Conservation (phyloP, 2,329 filamentous ascomycete species). For the Diplodia intermedia region DNA sequence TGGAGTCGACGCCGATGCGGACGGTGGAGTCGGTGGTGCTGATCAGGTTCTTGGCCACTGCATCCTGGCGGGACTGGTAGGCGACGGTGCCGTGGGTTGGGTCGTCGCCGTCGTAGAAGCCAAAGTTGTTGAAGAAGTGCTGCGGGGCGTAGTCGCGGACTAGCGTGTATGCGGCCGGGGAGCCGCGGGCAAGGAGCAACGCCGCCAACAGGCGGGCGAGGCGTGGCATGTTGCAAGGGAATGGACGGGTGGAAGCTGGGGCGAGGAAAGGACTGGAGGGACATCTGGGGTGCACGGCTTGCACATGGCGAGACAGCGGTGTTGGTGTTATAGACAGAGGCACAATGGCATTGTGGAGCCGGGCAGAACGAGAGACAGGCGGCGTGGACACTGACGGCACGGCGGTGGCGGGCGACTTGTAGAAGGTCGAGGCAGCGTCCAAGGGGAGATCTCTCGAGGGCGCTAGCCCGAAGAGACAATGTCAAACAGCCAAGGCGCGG, state of each 20-base stretch:
- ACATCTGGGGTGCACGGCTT: not conserved
- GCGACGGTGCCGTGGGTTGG: slow-evolving; percentile 54
- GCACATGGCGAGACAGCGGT: slow-evolving; percentile 15
- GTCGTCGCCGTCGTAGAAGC: slow-evolving; percentile 50
- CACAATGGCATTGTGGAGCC: slow-evolving; percentile 24
- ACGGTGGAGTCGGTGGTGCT: slow-evolving; percentile 40
- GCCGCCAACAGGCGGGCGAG: slow-evolving; percentile 4
- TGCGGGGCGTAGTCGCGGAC: slow-evolving; percentile 50
- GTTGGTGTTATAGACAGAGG: slow-evolving; percentile 4
- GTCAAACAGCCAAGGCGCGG: slow-evolving; percentile 27
- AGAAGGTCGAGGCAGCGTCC: slow-evolving; percentile 6
- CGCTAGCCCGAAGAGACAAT: slow-evolving; percentile 9
- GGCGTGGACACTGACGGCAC: slow-evolving; percentile 1
- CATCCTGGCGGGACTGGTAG: slow-evolving; percentile 42
- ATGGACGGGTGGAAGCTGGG: not conserved
- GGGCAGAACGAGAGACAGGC: not conserved
- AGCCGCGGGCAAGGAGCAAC: slow-evolving; percentile 5
- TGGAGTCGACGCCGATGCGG: slow-evolving; percentile 54
- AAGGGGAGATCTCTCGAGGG: slow-evolving; percentile 2
- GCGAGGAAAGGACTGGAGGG: slow-evolving; percentile 18
- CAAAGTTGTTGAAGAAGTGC: slow-evolving; percentile 55
- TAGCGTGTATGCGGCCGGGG: slow-evolving; percentile 42
- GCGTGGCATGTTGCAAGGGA: slow-evolving; percentile 16
- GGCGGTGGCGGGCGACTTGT: slow-evolving; percentile 6
- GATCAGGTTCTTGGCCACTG: slow-evolving; percentile 4